Evolutionary conservation across 176 grass and related monocot species (phyloP), one percentile per base, ranked within the genome.

Genomic region (Tuctoria greenei): DNA sequence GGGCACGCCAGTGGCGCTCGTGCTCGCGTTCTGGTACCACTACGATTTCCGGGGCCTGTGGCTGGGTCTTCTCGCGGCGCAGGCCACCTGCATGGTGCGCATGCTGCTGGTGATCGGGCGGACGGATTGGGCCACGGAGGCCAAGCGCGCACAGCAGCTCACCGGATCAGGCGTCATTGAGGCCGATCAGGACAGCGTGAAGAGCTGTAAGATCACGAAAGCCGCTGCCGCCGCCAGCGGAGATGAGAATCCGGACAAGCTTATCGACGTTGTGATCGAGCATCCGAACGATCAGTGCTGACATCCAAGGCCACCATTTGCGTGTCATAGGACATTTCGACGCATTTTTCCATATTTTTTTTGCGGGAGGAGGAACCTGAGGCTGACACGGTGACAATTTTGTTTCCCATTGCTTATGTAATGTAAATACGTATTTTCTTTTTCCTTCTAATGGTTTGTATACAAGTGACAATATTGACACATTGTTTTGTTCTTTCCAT

Each of bases 1-100:
- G 13, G 93, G 93, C 43, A 90, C 85, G 56, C 93, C 93, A 1
- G 93, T 96, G 9, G 89, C 93, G 4, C 84, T 96, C 64, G 75
- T 81, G 55, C 66, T 96, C 38, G 86, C 93, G 0, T 96, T 96
- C 78, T 88, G 93, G 93, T 79, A 14, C 43, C 68, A 47, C 62
- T 78, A 90, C 49, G 93, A 96, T 44, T 96, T 96, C 69, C 79
- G 64, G 62, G 93, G 93, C 0, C 84, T 96, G 31, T 96, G 93
- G 93, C 68, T 96, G 3, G 93, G 93, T 15, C 90, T 96, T 60
- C 74, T 92, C n/a, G 81, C 89, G 0, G 93, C 93, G 45, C 93
- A 96, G 80, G 75, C 54, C 5, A 40, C 86, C 4, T 96, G 93
- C 76, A 50, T 92, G 16, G 54, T 92, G 63, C 78, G 90, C 78